Conservation (phyloP, 305 asterid species). For the Fraxinus greggii region DNA sequence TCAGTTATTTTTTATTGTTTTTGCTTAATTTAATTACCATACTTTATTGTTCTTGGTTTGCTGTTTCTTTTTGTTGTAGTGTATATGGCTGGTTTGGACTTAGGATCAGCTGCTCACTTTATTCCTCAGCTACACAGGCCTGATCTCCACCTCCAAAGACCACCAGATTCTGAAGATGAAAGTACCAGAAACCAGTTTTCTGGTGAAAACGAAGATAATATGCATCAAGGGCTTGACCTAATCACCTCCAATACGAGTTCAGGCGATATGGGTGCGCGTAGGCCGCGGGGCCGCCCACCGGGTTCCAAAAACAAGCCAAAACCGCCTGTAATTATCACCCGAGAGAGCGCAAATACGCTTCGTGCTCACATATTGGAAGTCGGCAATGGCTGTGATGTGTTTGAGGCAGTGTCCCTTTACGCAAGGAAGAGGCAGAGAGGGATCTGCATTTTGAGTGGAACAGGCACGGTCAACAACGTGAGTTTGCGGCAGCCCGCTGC, state of each 20-base stretch:
- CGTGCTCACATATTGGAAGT: conserved; percentile 84
- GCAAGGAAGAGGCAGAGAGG: conserved; percentile 75
- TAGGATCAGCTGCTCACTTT: conserved; percentile 70
- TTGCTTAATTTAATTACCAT: conserved; percentile 35
- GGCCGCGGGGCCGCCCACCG: conserved; percentile 74
- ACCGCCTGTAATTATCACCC: conserved; percentile 76
- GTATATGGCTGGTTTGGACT: conserved; percentile 84
- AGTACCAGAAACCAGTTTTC: conserved; percentile 42
- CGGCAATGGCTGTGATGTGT: conserved; percentile 70
- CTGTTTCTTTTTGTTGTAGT: conserved; percentile 43
- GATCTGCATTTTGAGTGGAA: conserved; percentile 69
- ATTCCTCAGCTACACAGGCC: conserved; percentile 52
- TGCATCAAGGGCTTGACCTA: conserved; percentile 35
- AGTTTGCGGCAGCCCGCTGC: conserved; percentile 67
- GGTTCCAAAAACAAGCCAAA: conserved; percentile 77
- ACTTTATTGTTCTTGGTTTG: conserved; percentile 32
- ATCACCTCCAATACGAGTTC: conserved; percentile 20
- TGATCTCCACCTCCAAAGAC: conserved; percentile 52
- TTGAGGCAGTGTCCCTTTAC: conserved; percentile 72
- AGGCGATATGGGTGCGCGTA: conserved; percentile 47
- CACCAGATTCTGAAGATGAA: conserved; percentile 42
- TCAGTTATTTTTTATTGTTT: conserved; percentile 26
- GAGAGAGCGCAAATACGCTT: conserved; percentile 86
- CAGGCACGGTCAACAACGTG: conserved; percentile 79
- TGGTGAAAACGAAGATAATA: conserved; percentile 39